Conservation (phyloP, 345 rosid species). For the Aethionema arabicum region DNA sequence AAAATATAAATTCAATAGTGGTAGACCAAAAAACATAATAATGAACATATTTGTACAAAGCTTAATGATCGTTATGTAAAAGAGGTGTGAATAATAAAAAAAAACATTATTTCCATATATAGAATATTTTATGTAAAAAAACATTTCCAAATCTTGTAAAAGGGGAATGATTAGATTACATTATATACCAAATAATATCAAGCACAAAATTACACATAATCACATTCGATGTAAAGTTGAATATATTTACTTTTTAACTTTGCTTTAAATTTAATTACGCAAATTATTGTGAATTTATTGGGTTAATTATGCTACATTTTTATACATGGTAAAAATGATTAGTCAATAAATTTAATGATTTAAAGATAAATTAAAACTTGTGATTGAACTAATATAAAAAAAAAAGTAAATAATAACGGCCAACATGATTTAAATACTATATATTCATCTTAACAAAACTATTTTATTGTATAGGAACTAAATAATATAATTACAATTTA, state of each 20-base stretch:
- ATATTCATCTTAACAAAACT: too few relatives aligned
- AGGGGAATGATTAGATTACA: not conserved
- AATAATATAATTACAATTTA: too few relatives aligned
- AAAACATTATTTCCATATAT: too few relatives aligned
- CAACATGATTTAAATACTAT: too few relatives aligned
- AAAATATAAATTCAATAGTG: not conserved
- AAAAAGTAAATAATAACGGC: too few relatives aligned
- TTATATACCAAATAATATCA: not conserved
- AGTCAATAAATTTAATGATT: too few relatives aligned
- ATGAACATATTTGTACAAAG: not conserved
- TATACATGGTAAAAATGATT: too few relatives aligned
- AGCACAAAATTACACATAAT: constrained; percentile 1
- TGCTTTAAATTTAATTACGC: not conserved
- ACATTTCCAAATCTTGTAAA: not conserved
- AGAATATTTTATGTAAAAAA: too few relatives aligned
- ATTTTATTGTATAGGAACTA: too few relatives aligned
- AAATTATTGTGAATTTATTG: not conserved
- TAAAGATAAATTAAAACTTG: too few relatives aligned
- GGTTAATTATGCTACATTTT: not conserved
- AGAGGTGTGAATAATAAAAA: not conserved
- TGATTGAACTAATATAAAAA: too few relatives aligned
- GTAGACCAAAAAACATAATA: not conserved
- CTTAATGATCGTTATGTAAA: not conserved
- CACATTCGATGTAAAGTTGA: not conserved
- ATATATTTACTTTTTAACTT: not conserved